A percentile compares a stretch with the other conserved stretches of the same genome.
phyloP scores from a whole-genome alignment of 2,329 filamentous ascomycete genomes.

The Geosmithia flava region DNA sequence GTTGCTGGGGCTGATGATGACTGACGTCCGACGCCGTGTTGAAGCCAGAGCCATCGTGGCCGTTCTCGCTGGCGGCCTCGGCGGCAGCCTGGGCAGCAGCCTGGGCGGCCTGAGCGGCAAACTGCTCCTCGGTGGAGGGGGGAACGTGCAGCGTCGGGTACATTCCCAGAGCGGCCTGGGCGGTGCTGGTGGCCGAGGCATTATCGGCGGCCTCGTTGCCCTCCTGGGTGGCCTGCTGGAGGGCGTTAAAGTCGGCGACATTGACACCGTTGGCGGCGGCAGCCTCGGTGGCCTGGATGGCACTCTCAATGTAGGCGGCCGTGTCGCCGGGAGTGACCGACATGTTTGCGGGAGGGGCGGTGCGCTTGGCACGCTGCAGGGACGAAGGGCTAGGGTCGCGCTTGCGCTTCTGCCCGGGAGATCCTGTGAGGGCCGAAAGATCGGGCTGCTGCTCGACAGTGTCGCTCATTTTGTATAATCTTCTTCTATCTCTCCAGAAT shows the following conservation, averaged over 20 bases:
- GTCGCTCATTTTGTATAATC: conserved; percentile 28
- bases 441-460: conserved; percentile 34
- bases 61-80: conserved; percentile 11
- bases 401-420: conserved; percentile 43
- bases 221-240: conserved; percentile 37
- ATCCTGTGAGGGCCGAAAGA: conserved; percentile 25
- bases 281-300: conserved; percentile 28
- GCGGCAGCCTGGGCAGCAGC: not conserved
- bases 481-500: not conserved
- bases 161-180: conserved; percentile 46
- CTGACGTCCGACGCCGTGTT: conserved; percentile 10
- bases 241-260: conserved; percentile 42
- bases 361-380: conserved; percentile 35
- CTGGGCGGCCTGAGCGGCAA: conserved; percentile 36
- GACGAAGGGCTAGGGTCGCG: conserved; percentile 37
- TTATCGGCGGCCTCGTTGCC: conserved; percentile 15
- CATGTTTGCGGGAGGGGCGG: conserved; percentile 30
- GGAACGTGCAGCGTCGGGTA: conserved; percentile 48
- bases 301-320: conserved; percentile 41
- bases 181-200: conserved; percentile 43
- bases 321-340: conserved; percentile 27
- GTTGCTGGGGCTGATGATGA: conserved; percentile 1
- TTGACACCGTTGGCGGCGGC: conserved; percentile 26
- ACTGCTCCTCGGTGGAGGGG: conserved; percentile 45
- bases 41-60: conserved; percentile 17